phyloP scores from a whole-genome alignment of 2,329 filamentous ascomycete genomes.

The Pseudonectria buxi region DNA sequence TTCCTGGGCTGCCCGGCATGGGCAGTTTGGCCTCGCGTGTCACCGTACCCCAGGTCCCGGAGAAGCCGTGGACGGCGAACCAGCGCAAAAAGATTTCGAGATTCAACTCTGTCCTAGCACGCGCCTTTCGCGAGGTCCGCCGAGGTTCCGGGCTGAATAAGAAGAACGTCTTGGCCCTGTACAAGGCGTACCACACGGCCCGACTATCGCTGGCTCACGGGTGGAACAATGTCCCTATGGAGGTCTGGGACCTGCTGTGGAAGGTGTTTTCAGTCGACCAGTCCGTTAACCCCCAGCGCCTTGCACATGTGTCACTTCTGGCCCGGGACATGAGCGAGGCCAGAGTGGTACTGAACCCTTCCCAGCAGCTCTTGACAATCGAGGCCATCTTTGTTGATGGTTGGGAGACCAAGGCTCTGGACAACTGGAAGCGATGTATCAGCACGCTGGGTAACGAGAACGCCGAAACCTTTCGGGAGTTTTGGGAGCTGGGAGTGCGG shows the following conservation, averaged over 20 bases:
- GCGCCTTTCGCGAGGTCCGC: constrained; percentile 23
- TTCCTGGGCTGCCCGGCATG: constrained; percentile 20
- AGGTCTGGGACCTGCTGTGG: constrained; percentile 63
- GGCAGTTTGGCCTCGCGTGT: constrained; percentile 19
- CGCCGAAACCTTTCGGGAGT: constrained; percentile 42
- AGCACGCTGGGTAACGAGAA: constrained; percentile 41
- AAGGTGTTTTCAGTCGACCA: constrained; percentile 48
- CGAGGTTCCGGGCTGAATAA: constrained; percentile 21
- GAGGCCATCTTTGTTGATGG: constrained; percentile 61
- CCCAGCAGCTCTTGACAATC: constrained; percentile 60
- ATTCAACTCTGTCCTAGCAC: constrained; percentile 27
- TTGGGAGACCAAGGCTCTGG: constrained; percentile 51
- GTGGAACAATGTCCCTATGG: constrained; percentile 50
- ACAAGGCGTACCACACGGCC: constrained; percentile 44
- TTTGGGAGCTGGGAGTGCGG: constrained; percentile 59
- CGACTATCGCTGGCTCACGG: constrained; percentile 36
- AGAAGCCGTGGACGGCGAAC: constrained; percentile 30
- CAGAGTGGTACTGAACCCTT: constrained; percentile 45
- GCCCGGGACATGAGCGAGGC: constrained; percentile 59
- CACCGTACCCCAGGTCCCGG: constrained; percentile 29
- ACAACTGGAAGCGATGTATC: constrained; percentile 56
- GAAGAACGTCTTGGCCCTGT: constrained; percentile 34
- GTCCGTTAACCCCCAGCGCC: constrained; percentile 44
- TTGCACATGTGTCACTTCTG: constrained; percentile 55
- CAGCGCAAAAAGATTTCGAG: constrained; percentile 32